A percentile compares a stretch with the other conserved stretches of the same genome.
phyloP scores from a whole-genome alignment of 169 alveolate genomes.

The Cryptosporidium meleagridis region DNA sequence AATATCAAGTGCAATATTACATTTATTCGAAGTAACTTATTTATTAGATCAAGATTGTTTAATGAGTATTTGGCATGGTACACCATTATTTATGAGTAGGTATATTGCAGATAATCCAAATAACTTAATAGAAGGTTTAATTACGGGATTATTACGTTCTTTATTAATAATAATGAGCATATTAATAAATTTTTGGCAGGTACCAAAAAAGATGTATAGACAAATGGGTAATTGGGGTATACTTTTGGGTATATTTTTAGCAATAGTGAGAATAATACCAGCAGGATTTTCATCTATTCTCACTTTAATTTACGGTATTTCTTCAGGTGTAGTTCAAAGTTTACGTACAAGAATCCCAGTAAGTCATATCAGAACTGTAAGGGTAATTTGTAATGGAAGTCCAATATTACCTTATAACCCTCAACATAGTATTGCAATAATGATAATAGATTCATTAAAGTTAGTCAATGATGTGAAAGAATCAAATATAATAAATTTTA shows the following conservation, averaged over 20 bases:
- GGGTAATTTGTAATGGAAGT: conserved; percentile 13
- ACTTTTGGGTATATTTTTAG: conserved; percentile 14
- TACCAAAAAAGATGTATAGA: conserved; percentile 20
- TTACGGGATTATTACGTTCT: conserved; percentile 27
- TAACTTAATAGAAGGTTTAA: conserved; percentile 42
- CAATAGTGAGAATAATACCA: conserved; percentile 41
- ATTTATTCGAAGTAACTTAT: conserved; percentile 30
- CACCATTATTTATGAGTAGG: conserved; percentile 45
- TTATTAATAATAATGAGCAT: conserved; percentile 32
- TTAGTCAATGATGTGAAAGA: conserved; percentile 18
- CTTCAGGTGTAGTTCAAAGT: conserved; percentile 60
- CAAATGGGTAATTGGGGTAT: conserved; percentile 17
- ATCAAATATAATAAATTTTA: conserved; percentile 15
- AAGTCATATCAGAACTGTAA: conserved; percentile 21
- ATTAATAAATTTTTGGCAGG: conserved; percentile 44
- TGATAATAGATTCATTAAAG: conserved; percentile 7
- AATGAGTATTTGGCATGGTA: conserved; percentile 51
- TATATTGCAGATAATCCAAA: conserved; percentile 61
- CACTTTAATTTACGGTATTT: conserved; percentile 36
- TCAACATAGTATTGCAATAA: conserved; percentile 25
- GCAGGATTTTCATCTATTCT: conserved; percentile 51
- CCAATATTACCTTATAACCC: conserved; percentile 46
- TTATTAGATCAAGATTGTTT: conserved; percentile 37
- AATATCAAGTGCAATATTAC: conserved; percentile 27
- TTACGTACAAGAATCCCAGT: conserved; percentile 23